Base-by-base conservation (phyloP, 352 stramenopile species). In the Globisporangium rhizosaccharum region DNA sequence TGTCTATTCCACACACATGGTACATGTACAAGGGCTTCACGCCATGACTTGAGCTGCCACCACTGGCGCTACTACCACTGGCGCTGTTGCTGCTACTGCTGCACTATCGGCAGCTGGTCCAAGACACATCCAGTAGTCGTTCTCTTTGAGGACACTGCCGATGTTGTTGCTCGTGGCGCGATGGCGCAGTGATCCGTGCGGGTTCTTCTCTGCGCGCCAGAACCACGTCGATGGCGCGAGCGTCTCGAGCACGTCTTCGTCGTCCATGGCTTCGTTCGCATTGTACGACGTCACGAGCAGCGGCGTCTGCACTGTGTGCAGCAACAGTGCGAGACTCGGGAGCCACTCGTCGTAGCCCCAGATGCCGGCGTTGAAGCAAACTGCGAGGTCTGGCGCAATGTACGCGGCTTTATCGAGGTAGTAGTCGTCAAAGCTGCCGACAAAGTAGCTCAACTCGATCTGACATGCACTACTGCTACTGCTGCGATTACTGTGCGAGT, bases 301-400 rank as follows among this genome's bases (percentile, higher is more conserved):
- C 30, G 85, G 85, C 39, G 79, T 72, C 26, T 67, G 58, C 17
- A 86, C 67, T 23, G 75, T 73, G 33, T 70, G 63, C 46, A 93
- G 70, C 53, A 94, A 76, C 44, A 87, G 61, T 51, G 61, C 59
- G 25, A 96, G 73, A 20, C 85, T 85, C 23, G 85, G 85, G 10
- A 89, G 55, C 86, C 86, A 96, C 60, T 92, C 72, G 61, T 96
- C 83, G 62, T 96, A 96, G 44, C 86, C 86, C 86, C 86, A 96
- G 28, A 96, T 80, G 5, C 86, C 86, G 15, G 86, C 86, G 50
- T 96, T 94, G 57, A 94, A 96, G 58, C 81, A 92, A 44, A 91
- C 78, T 1, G 75, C 72, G 7, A 92, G 67, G 54, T 90, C 75
- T 4, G 85, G 79, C 8, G 65, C 53, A 50, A 62, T 51, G 63